Conservation (phyloP, 768 basidiomycete genomes). For the Suillus paluster region DNA sequence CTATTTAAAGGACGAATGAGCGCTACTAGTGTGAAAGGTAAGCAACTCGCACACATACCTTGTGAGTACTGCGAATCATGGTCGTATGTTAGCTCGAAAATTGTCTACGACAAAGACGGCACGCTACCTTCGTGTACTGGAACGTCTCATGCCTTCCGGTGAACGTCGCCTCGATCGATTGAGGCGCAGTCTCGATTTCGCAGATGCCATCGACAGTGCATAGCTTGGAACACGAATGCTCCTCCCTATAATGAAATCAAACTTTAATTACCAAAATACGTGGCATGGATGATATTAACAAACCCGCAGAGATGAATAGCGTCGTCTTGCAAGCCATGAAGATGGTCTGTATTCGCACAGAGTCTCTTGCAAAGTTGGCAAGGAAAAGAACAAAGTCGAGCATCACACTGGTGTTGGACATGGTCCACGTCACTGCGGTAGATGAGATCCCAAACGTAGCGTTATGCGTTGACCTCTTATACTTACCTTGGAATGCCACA, state of each 20-base stretch:
- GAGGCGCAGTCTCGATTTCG: slow-evolving; percentile 60
- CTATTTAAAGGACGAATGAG: slow-evolving; percentile 27
- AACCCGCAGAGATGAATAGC: slow-evolving; percentile 64
- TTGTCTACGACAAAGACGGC: not conserved
- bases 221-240: slow-evolving; percentile 47
- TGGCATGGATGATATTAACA: slow-evolving; percentile 3
- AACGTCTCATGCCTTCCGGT: slow-evolving; percentile 63
- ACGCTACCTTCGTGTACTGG: slow-evolving; percentile 62
- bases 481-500: slow-evolving; percentile 49
- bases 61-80: slow-evolving; percentile 50
- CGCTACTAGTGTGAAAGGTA: not conserved
- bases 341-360: slow-evolving; percentile 51
- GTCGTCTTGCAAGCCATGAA: slow-evolving; percentile 49
- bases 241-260: slow-evolving; percentile 42
- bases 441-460: not conserved
- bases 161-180: slow-evolving; percentile 65
- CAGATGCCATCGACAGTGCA: slow-evolving; percentile 57
- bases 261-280: slow-evolving; percentile 14
- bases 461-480: not conserved
- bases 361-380: slow-evolving; percentile 62
- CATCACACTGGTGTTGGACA: slow-evolving; percentile 52
- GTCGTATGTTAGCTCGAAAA: not conserved
- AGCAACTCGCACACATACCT: slow-evolving; percentile 35
- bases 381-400: slow-evolving; percentile 53
- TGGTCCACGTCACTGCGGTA: slow-evolving; percentile 49